A percentile compares a stretch with the other conserved stretches of the same genome.
These are phyloP conservation scores for Lathyrus oleraceus DNA, from an alignment of 306 rosid genomes.

Conservation along the genomic window DNA sequence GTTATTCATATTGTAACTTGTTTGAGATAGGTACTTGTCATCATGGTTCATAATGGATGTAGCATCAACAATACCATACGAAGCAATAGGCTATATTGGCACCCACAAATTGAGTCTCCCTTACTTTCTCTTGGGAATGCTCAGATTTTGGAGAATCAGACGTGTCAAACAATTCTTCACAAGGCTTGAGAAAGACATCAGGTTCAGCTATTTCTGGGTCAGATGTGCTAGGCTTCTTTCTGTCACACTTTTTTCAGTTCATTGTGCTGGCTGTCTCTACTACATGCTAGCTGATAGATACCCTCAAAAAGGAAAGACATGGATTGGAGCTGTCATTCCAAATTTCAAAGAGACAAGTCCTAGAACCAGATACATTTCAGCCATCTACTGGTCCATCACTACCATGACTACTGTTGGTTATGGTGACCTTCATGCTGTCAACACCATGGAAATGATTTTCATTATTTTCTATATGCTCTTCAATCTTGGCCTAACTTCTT, in stretches of 20 bases:
- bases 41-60: conserved; percentile 92
- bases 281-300: conserved; percentile 75
- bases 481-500: conserved; percentile 93
- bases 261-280: conserved; percentile 86
- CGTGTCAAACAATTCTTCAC: conserved; percentile 81
- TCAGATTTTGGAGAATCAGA: conserved; percentile 83
- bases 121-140: conserved; percentile 68
- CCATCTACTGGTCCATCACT: conserved; percentile 91
- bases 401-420: conserved; percentile 96
- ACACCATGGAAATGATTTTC: conserved; percentile 82
- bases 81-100: conserved; percentile 60
- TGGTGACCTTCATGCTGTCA: conserved; percentile 90
- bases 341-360: conserved; percentile 72
- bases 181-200: conserved; percentile 85
- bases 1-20: neutral
- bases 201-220: conserved; percentile 85
- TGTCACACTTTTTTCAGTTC: conserved; percentile 69
- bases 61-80: conserved; percentile 86
- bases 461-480: conserved; percentile 86
- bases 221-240: conserved; percentile 79
- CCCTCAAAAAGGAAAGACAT: conserved; percentile 72
- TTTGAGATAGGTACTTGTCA: conserved; percentile 63
- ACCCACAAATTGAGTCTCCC: conserved; percentile 49
- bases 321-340: conserved; percentile 78
- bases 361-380: conserved; percentile 65